These are phyloP conservation scores for Parathielavia appendiculata DNA, from an alignment of 495 filamentous ascomycete species.

Conservation along the genomic window DNA sequence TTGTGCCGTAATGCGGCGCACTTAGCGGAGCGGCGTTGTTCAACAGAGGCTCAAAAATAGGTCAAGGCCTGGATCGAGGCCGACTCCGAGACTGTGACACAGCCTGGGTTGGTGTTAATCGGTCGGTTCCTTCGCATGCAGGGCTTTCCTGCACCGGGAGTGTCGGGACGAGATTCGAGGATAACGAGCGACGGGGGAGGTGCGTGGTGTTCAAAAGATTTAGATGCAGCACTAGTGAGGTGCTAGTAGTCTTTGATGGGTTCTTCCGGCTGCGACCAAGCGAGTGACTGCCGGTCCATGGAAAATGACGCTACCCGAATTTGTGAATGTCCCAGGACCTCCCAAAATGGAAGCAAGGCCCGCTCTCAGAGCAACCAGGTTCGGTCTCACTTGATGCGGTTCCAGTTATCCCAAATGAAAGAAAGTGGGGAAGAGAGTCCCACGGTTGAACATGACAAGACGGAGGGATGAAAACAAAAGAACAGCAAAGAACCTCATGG, in stretches of 20 bases:
- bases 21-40: not conserved
- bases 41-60: slow-evolving; percentile 3
- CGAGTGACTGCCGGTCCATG: not conserved
- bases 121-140: slow-evolving; percentile 1
- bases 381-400: too few relatives aligned
- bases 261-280: slow-evolving; percentile 10
- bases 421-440: too few relatives aligned
- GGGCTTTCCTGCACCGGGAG: not conserved
- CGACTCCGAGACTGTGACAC: not conserved
- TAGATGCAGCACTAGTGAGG: not conserved
- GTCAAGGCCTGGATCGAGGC: not conserved
- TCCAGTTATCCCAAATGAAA: too few relatives aligned
- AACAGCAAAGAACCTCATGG: not conserved
- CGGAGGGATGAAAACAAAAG: too few relatives aligned
- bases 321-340: not conserved
- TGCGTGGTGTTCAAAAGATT: too few relatives aligned
- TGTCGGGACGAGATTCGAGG: not conserved
- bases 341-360: not conserved
- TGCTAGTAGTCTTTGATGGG: not conserved
- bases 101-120: not conserved
- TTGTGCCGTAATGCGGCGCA: not conserved
- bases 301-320: not conserved
- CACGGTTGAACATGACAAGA: too few relatives aligned
- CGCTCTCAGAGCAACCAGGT: not conserved
- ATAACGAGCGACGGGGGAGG: not conserved